Evolutionary conservation across 192 early-diverging fungal species (phyloP), one percentile per base, ranked within the genome.

Genomic region (Coemansia pectinata): DNA sequence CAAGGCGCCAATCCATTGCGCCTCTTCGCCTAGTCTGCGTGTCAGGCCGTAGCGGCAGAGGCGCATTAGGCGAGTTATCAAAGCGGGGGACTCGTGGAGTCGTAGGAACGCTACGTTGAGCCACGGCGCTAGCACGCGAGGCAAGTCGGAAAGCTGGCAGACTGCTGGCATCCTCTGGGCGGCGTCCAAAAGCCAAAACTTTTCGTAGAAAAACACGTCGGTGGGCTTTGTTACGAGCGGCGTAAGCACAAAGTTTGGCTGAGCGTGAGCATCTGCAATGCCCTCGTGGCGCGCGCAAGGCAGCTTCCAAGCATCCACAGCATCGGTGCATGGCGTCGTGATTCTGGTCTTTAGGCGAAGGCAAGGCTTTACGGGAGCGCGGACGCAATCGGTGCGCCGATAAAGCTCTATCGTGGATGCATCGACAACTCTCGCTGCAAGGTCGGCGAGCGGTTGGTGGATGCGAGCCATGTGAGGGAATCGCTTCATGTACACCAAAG

Each of bases 161-260:
- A 68, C 44, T 27, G 23, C 38, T 11, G 76, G 81, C 19, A 83
- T 50, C 50, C 50, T 57, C 12, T 33, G n/a, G 2, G 68, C 63
- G 6, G 69, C 42, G 23, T 77, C 81, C 11, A 74, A 63, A 14
- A 72, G 72, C 81, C 81, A 83, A 55, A 83, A 83, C 36, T 69
- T 70, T 17, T 83, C 76, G 53, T 83, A 83, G 38, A 83, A 83
- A 63, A 83, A 83, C 40, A 66, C 72, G 17, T 78, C 81, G 61
- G 39, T 65, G n/a, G 81, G 59, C 29, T 42, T 61, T 44, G 41
- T 63, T 27, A 47, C 42, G 27, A 71, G 68, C 23, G 79, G 79
- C 4, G 71, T 70, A 3, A 82, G 71, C 17, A 77, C 71, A 33
- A 73, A 42, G 31, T 60, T 62, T 25, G 40, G 39, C 17, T 68